A percentile compares a stretch with the other conserved stretches of the same genome.
Evolutionary conservation across 768 basidiomycete species (phyloP).

Genomic region (Holtermanniella nyarrowii): DNA sequence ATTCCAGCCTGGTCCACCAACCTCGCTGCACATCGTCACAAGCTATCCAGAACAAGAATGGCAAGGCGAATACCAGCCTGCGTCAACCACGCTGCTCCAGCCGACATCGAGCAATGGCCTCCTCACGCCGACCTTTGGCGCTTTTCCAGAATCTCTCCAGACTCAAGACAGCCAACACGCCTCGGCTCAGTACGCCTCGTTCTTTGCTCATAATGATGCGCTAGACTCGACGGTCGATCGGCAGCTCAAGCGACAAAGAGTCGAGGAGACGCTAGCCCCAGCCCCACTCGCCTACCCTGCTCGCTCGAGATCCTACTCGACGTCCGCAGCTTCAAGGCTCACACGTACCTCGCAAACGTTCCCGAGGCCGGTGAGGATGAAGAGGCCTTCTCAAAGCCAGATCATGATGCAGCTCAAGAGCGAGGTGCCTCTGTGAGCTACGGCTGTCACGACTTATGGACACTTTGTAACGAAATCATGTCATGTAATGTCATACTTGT

Average conservation of each 20-base stretch:
- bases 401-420: too few relatives aligned
- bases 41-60: not conserved
- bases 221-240: not conserved
- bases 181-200: too few relatives aligned
- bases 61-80: not conserved
- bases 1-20: not conserved
- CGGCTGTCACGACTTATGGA: too few relatives aligned
- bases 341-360: not conserved
- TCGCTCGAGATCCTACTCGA: not conserved
- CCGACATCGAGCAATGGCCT: not conserved
- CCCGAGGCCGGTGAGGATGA: not conserved
- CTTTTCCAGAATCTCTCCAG: not conserved
- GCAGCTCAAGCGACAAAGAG: not conserved
- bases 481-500: too few relatives aligned
- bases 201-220: not conserved
- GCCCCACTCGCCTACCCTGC: not conserved
- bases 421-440: too few relatives aligned
- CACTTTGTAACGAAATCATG: too few relatives aligned
- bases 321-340: not conserved
- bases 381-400: not conserved
- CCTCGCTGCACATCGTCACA: not conserved
- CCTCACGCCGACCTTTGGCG: not conserved
- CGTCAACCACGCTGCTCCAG: not conserved
- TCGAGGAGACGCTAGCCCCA: not conserved
- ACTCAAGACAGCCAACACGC: not conserved